Evolutionary conservation across 805 yeast species (phyloP).

Genomic region (Schizosaccharomyces japonicus): DNA sequence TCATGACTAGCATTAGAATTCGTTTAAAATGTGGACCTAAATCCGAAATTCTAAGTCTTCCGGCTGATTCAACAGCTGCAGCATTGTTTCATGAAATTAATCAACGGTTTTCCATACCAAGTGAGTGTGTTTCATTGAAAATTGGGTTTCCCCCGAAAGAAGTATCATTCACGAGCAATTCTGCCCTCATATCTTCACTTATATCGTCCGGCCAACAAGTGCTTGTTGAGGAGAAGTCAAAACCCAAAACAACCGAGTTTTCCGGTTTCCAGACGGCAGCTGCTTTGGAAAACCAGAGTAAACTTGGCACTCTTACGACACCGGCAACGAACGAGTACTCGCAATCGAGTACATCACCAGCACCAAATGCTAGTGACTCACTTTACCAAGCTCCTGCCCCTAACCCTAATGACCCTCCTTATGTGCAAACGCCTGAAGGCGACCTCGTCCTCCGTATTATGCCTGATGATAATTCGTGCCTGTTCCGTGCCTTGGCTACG

Average conservation of each 20-base stretch:
- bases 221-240: too few species aligned
- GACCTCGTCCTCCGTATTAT: conserved; percentile 29
- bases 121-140: neutral
- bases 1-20: neutral
- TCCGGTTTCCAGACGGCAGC: too few species aligned
- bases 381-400: too few species aligned
- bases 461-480: conserved; percentile 59
- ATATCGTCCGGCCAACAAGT: conserved; percentile 1
- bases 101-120: neutral
- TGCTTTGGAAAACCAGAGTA: too few species aligned
- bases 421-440: neutral
- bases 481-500: conserved; percentile 42
- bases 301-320: too few species aligned
- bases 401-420: neutral
- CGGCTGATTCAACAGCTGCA: neutral
- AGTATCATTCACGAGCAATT: neutral
- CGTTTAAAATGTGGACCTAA: neutral
- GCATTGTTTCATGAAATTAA: neutral
- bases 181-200: neutral
- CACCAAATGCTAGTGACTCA: too few species aligned
- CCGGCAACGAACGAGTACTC: too few species aligned
- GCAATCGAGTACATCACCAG: too few species aligned
- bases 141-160: neutral
- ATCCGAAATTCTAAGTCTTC: neutral
- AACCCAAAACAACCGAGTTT: too few species aligned